phyloP scores from a whole-genome alignment of 2,329 filamentous ascomycete species.

The Didymella arachidicola region DNA sequence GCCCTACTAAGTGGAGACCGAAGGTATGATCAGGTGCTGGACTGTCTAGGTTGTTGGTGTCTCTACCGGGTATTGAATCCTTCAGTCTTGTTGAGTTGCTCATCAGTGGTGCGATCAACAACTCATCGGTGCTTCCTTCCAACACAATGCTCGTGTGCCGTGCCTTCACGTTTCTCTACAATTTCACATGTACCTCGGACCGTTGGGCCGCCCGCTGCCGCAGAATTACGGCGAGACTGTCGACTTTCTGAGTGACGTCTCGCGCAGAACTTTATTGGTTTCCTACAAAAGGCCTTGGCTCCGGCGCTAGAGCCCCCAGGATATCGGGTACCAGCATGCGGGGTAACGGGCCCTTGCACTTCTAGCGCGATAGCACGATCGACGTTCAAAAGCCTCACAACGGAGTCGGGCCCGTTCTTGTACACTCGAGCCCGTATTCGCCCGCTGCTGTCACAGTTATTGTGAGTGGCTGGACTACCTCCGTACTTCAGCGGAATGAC shows the following conservation, averaged over 20 bases:
- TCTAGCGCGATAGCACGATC: constrained; percentile 14
- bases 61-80: background rate
- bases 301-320: constrained; percentile 12
- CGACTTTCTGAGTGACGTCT: constrained; percentile 4
- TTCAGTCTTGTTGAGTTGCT: background rate
- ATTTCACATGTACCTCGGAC: constrained; percentile 7
- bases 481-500: background rate
- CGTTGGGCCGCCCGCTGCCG: background rate
- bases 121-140: background rate
- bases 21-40: background rate
- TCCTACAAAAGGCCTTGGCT: constrained; percentile 4
- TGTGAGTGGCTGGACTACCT: constrained; percentile 2
- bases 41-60: background rate
- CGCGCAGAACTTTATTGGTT: constrained; percentile 14
- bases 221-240: constrained; percentile 5
- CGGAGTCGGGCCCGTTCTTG: constrained; percentile 13
- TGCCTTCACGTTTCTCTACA: constrained; percentile 9
- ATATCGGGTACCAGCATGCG: constrained; percentile 11
- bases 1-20: background rate
- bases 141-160: constrained; percentile 2
- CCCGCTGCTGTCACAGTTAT: background rate
- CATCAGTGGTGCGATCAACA: background rate
- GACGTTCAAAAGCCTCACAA: background rate
- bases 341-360: constrained; percentile 18
- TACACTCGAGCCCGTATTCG: constrained; percentile 1